phyloP scores from a whole-genome alignment of 176 grass and related monocot species.

The Rhynchospora pubera region DNA sequence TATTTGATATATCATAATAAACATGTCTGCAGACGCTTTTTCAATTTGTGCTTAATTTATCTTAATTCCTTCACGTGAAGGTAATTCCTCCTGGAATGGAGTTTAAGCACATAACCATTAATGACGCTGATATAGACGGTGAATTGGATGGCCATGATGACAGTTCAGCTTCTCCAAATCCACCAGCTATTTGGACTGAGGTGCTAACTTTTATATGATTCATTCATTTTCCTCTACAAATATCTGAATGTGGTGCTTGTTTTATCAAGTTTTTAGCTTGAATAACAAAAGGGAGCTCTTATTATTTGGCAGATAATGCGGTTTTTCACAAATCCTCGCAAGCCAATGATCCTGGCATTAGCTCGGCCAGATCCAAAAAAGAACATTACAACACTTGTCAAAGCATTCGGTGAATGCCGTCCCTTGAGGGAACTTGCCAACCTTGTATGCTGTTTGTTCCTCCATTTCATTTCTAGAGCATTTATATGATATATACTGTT shows the following conservation, averaged over 20 bases:
- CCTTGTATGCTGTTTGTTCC: slow-evolving; percentile 27
- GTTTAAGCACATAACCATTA: slow-evolving; percentile 33
- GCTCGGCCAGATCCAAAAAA: slow-evolving; percentile 50
- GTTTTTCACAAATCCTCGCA: slow-evolving; percentile 52
- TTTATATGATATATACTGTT: not conserved
- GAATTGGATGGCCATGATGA: slow-evolving; percentile 39
- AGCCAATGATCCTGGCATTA: slow-evolving; percentile 60
- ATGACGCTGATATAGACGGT: slow-evolving; percentile 40
- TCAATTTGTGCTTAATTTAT: not conserved
- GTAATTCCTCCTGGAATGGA: slow-evolving; percentile 53
- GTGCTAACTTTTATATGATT: slow-evolving; percentile 7
- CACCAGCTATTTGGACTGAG: slow-evolving; percentile 38
- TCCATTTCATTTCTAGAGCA: not conserved
- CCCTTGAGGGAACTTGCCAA: slow-evolving; percentile 47
- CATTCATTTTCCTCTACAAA: not conserved
- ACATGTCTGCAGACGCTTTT: not conserved
- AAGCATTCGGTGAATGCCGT: slow-evolving; percentile 50
- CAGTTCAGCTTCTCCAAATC: slow-evolving; percentile 27
- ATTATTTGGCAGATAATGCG: slow-evolving; percentile 38
- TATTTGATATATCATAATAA: not conserved
- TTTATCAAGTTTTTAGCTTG: not conserved
- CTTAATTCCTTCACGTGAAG: slow-evolving; percentile 21
- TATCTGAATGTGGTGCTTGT: not conserved
- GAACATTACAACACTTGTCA: slow-evolving; percentile 49
- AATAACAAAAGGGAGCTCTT: not conserved